Percentiles rank a stretch among this genome's conserved stretches.
These are phyloP conservation scores for Hyaloscypha hepaticicola DNA, from an alignment of 495 filamentous ascomycete genomes.

Conservation along the genomic window DNA sequence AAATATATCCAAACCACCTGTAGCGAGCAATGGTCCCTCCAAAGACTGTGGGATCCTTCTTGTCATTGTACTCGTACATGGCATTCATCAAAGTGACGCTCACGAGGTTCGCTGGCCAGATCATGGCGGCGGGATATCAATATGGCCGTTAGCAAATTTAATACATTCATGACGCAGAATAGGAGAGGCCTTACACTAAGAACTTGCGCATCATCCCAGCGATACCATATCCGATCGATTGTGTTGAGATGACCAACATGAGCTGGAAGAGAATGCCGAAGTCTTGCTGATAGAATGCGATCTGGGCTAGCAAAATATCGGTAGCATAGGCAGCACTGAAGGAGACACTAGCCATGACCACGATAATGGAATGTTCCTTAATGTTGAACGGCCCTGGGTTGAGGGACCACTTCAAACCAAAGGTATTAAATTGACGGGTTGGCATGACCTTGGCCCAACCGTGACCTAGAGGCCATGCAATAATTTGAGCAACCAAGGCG, in stretches of 20 bases:
- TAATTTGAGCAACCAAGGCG: constrained; percentile 65
- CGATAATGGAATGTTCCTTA: constrained; percentile 77
- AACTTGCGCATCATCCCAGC: constrained; percentile 67
- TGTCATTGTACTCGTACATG: constrained; percentile 62
- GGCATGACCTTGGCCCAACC: constrained; percentile 52
- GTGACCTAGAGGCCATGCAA: constrained; percentile 69
- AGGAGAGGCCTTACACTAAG: constrained; percentile 52
- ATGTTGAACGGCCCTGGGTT: constrained; percentile 79
- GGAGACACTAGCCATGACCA: constrained; percentile 67
- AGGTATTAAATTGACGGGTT: constrained; percentile 48
- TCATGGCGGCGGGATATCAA: constrained; percentile 62
- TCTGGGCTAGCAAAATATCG: constrained; percentile 46
- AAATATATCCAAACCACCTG: constrained; percentile 61
- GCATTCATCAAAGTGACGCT: constrained; percentile 65
- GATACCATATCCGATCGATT: constrained; percentile 71
- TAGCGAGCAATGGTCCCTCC: constrained; percentile 66
- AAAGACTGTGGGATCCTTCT: constrained; percentile 52
- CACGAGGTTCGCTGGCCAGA: constrained; percentile 69
- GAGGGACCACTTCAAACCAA: constrained; percentile 55
- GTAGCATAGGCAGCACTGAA: constrained; percentile 48
- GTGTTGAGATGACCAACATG: constrained; percentile 67
- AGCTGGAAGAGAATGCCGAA: constrained; percentile 62
- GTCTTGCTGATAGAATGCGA: constrained; percentile 39
- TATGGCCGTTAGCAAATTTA: constrained; percentile 21
- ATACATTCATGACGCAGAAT: constrained; percentile 13